These are phyloP conservation scores for Elaeis guineensis DNA, from an alignment of 176 grass and related monocot species.

Conservation along the genomic window DNA sequence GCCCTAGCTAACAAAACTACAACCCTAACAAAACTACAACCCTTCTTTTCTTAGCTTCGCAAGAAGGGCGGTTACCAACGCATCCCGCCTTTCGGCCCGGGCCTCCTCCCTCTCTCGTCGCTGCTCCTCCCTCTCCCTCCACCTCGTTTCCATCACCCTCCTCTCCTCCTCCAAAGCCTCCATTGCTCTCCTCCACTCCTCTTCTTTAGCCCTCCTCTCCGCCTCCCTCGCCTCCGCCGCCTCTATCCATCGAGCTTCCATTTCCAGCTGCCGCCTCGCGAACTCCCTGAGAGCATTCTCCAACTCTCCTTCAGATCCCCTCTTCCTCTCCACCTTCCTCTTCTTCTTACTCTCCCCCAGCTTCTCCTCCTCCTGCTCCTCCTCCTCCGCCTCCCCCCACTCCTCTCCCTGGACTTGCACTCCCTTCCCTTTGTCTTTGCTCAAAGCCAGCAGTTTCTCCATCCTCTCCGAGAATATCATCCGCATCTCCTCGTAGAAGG, in stretches of 20 bases:
- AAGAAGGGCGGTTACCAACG: background rate
- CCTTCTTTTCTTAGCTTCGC: background rate
- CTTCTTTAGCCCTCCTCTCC: conserved; percentile 7
- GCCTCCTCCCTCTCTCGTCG: conserved; percentile 3
- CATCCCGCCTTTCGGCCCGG: conserved; percentile 2
- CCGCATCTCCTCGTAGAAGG: conserved; percentile 15
- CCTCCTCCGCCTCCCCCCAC: background rate
- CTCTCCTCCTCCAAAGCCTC: conserved; percentile 2
- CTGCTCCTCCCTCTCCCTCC: conserved; percentile 15
- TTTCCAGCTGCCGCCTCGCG: conserved; percentile 2
- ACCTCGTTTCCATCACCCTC: conserved; percentile 3
- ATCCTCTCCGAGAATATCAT: conserved; percentile 2
- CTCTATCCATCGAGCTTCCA: conserved; percentile 3
- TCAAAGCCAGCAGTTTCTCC: background rate
- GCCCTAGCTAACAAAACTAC: background rate
- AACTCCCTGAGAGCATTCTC: conserved; percentile 4
- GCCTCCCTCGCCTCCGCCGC: conserved; percentile 6
- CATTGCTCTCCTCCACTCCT: conserved; percentile 7
- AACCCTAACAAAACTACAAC: background rate
- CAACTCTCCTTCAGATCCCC: background rate
- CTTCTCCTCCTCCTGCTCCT: background rate
- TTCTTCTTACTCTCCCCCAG: background rate
- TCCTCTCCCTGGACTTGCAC: background rate
- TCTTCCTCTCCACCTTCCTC: background rate
- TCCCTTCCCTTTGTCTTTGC: background rate